Conservation (phyloP, 441 rosid species). For the Isatis lusitanica region DNA sequence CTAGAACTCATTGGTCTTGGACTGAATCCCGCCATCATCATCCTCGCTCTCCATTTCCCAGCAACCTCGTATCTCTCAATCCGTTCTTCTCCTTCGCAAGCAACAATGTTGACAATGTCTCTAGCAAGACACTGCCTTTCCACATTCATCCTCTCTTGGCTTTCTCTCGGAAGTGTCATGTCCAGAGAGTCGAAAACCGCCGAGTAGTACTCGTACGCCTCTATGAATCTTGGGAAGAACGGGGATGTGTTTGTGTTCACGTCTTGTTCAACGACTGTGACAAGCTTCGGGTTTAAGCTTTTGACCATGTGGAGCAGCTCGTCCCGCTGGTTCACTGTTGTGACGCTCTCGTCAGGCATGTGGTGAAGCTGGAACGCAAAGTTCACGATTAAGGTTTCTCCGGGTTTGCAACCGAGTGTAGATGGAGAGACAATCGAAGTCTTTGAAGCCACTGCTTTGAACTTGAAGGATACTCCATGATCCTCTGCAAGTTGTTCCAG, state of each 20-base stretch:
- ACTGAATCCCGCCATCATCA: constrained; percentile 91
- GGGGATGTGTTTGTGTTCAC: constrained; percentile 94
- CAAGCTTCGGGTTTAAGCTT: constrained; percentile 87
- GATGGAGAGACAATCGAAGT: constrained; percentile 73
- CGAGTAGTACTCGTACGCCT: constrained; percentile 90
- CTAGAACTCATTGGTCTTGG: constrained; percentile 58
- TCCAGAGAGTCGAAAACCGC: constrained; percentile 92
- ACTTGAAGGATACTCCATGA: constrained; percentile 67
- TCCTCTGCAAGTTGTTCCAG: constrained; percentile 78
- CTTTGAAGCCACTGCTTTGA: constrained; percentile 70
- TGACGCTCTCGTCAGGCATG: constrained; percentile 99
- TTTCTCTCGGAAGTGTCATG: constrained; percentile 85
- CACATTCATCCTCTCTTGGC: constrained; percentile 95
- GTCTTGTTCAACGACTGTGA: constrained; percentile 92
- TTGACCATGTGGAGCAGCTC: constrained; percentile 89
- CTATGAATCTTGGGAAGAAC: constrained; percentile 73
- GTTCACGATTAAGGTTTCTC: constrained; percentile 83
- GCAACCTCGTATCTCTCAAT: constrained; percentile 92
- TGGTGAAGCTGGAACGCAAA: constrained; percentile 98
- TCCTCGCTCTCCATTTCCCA: constrained; percentile 96
- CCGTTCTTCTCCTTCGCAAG: constrained; percentile 97
- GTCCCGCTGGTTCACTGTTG: constrained; percentile 86
- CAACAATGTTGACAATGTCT: constrained; percentile 89
- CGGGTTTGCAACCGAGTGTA: constrained; percentile 58
- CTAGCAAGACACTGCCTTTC: constrained; percentile 97